phyloP scores from a whole-genome alignment of 495 filamentous ascomycete species.

The Penicillium samsonianum region DNA sequence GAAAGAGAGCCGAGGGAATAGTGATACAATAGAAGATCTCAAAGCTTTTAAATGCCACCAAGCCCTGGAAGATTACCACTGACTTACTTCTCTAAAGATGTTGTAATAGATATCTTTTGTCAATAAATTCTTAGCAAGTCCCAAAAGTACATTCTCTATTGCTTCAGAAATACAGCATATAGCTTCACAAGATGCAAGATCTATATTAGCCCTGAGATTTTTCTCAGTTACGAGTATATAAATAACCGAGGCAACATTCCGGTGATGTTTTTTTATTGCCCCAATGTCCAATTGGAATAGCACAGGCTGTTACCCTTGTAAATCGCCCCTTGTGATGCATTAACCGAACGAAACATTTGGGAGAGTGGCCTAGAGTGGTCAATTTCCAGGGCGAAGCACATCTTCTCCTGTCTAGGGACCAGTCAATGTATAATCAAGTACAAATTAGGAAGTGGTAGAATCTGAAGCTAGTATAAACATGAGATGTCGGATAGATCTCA shows the following conservation, averaged over 20 bases:
- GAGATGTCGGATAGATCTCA: constrained; percentile 2
- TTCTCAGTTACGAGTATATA: background rate
- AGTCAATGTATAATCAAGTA: background rate
- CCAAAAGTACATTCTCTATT: background rate
- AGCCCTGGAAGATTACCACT: background rate
- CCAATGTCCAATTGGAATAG: too few relatives aligned
- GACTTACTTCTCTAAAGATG: background rate
- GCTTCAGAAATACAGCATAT: background rate
- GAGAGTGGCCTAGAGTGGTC: background rate
- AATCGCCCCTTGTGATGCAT: background rate
- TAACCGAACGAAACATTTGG: background rate
- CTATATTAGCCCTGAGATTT: background rate
- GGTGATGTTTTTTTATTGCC: too few relatives aligned
- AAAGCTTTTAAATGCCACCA: too few relatives aligned
- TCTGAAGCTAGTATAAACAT: too few relatives aligned
- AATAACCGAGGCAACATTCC: background rate
- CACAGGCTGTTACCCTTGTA: background rate
- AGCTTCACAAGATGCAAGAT: background rate
- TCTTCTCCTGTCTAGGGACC: background rate
- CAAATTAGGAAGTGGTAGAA: background rate
- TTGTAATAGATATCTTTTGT: background rate
- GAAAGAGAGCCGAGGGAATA: background rate
- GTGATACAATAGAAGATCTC: background rate
- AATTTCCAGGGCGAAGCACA: background rate
- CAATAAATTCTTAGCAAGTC: background rate